Evolutionary conservation across 2,329 filamentous ascomycete genomes (phyloP), one percentile per base, ranked within the genome.

Genomic region (Didymella keratinophila): DNA sequence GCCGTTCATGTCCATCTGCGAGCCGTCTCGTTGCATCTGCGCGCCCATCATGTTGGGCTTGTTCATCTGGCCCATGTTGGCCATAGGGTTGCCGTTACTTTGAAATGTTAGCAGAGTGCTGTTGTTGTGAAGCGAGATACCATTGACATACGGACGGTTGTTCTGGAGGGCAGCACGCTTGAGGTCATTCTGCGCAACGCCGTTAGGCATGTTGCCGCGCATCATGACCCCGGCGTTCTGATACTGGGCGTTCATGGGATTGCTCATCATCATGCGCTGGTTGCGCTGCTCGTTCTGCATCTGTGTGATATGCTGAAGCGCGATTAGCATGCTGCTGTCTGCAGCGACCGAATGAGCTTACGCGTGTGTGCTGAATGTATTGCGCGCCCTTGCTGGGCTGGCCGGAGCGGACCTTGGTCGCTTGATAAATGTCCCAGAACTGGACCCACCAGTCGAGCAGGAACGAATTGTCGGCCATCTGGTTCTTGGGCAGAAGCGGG

Each of bases 381-480:
- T 91, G 87, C 85, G 63, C 85, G 72, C 83, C 55, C 61, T 76
- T 74, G 46, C 67, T 60, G 16, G 61, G 59, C 41, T 50, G 61
- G 28, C 46, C 56, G n/a, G 39, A 44, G 48, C 66, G 62, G 70
- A 84, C 86, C 71, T 92, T 90, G 74, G 94, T 91, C 55, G 92
- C 92, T 72, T 88, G 88, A 78, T 91, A 96, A 68, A 98, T 92
- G 71, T 99, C 95, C 93, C 93, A 98, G 78, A 99, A 99, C 51
- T 97, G 85, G 72, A 89, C 92, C 82, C 96, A 99, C 95, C 95
- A 99, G 72, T 98, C 95, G 68, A 92, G 90, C n/a, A 99, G 83
- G 72, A 99, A 98, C 25, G 91, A 92, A 62, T 86, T 90, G 70
- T 89, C 90, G 53, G 84, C 84, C 60, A 83, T 82, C 47, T 85